These are phyloP conservation scores for Candolleomyces eurysporus DNA, from an alignment of 768 basidiomycete species.

Conservation along the genomic window DNA sequence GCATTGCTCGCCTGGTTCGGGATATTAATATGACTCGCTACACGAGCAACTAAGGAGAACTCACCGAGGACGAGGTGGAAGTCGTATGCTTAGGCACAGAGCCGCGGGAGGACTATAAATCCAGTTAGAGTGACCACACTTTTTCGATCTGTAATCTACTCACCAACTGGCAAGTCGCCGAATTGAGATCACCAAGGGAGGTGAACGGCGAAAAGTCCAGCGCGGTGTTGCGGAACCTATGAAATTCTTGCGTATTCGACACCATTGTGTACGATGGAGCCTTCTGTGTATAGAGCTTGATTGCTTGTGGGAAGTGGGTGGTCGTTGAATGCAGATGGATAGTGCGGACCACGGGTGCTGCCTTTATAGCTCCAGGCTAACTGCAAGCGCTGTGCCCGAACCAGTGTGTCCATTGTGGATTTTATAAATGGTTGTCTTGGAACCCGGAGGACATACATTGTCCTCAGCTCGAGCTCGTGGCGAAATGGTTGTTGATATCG, in stretches of 20 bases:
- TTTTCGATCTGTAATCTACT: background rate
- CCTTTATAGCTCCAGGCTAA: no score
- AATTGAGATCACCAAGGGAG: conserved; percentile 4
- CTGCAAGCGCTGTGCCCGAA: no score
- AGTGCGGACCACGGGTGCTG: no score
- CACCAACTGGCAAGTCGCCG: background rate
- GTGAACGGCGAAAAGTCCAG: conserved; percentile 3
- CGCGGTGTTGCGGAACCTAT: background rate
- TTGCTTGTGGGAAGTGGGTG: no score
- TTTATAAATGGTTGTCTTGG: no score
- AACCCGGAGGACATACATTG: background rate
- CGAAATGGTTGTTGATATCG: no score
- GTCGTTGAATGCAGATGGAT: no score
- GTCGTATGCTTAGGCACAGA: background rate
- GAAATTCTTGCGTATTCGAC: background rate
- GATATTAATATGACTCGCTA: background rate
- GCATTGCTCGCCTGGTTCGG: background rate
- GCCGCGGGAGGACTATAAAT: background rate
- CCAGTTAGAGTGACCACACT: background rate
- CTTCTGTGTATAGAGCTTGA: no score
- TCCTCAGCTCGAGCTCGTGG: background rate
- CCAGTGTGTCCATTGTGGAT: no score
- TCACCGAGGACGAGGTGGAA: background rate
- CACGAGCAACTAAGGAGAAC: background rate
- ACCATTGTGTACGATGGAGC: background rate